Percentiles rank a stretch among this genome's conserved stretches.
phyloP scores from a whole-genome alignment of 176 grass and related monocot species.

The Oryza meyeriana region DNA sequence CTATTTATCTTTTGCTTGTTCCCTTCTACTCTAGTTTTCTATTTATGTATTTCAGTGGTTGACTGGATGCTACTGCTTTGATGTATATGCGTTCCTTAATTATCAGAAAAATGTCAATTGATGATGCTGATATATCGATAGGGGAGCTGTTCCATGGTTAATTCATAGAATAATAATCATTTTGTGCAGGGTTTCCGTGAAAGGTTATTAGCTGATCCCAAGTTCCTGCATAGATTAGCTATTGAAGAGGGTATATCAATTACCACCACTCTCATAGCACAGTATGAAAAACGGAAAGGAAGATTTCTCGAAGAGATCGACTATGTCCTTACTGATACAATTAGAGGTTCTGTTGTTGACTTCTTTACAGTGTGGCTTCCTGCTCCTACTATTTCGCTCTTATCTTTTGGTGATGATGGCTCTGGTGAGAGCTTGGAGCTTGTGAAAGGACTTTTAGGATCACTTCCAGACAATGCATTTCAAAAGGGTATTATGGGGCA shows the following conservation, averaged over 20 bases:
- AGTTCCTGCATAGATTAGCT: conserved; percentile 84
- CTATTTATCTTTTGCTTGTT: conserved; percentile 21
- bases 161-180: conserved; percentile 7
- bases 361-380: conserved; percentile 99
- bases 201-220: conserved; percentile 91
- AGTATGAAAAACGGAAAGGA: conserved; percentile 93
- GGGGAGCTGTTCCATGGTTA: not conserved
- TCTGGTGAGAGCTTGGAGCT: conserved; percentile 74
- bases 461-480: conserved; percentile 96
- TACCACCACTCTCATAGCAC: conserved; percentile 82
- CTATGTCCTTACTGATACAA: conserved; percentile 92
- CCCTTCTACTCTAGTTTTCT: not conserved
- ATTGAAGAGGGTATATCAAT: conserved; percentile 95
- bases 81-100: conserved; percentile 1
- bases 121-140: not conserved
- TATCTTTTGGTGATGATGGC: conserved; percentile 71
- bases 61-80: not conserved
- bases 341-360: conserved; percentile 95
- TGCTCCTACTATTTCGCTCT: conserved; percentile 90
- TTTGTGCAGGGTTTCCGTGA: conserved; percentile 88
- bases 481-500: conserved; percentile 77
- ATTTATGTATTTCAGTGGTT: not conserved
- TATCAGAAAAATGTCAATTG: not conserved
- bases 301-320: conserved; percentile 90
- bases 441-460: conserved; percentile 73